Evolutionary conservation across 306 rosid species (phyloP).

Genomic region (Medicago ruthenica): DNA sequence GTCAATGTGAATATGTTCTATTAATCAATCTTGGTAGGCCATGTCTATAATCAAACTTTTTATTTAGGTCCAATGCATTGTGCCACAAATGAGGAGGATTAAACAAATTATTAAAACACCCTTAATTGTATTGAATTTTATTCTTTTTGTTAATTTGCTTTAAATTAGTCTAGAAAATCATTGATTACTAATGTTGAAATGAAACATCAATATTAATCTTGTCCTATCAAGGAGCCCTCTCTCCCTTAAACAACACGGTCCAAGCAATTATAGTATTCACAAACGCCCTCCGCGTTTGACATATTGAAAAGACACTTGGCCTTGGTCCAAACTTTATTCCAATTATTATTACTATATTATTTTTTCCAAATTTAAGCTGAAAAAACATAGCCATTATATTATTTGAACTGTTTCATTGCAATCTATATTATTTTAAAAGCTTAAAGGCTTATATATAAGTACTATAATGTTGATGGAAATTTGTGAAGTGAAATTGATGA

Average conservation of each 20-base stretch:
- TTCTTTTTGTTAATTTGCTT: constrained; percentile 17
- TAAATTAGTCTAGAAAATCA: constrained; percentile 26
- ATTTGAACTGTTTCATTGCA: too few species aligned
- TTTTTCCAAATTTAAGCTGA: background rate
- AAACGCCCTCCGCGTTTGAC: constrained; percentile 29
- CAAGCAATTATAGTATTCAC: constrained; percentile 23
- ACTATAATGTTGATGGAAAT: constrained; percentile 57
- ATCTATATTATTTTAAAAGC: constrained; percentile 25
- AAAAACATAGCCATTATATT: background rate
- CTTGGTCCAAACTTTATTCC: constrained; percentile 19
- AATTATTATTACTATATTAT: background rate
- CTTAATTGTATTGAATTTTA: constrained; percentile 16
- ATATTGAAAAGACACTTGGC: constrained; percentile 1
- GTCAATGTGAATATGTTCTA: constrained; percentile 46
- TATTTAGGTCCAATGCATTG: constrained; percentile 58
- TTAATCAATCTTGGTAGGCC: constrained; percentile 55
- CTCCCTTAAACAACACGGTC: constrained; percentile 34
- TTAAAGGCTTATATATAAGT: background rate
- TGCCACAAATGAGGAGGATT: constrained; percentile 43
- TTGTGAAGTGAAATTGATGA: constrained; percentile 53
- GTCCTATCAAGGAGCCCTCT: constrained; percentile 15
- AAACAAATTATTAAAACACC: constrained; percentile 29
- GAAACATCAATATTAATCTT: constrained; percentile 26
- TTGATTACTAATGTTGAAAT: constrained; percentile 42
- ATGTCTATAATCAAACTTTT: constrained; percentile 40